Evolutionary conservation across 2,329 filamentous ascomycete genomes (phyloP), one percentile per base, ranked within the genome.

Genomic region (Fusarium secorum): DNA sequence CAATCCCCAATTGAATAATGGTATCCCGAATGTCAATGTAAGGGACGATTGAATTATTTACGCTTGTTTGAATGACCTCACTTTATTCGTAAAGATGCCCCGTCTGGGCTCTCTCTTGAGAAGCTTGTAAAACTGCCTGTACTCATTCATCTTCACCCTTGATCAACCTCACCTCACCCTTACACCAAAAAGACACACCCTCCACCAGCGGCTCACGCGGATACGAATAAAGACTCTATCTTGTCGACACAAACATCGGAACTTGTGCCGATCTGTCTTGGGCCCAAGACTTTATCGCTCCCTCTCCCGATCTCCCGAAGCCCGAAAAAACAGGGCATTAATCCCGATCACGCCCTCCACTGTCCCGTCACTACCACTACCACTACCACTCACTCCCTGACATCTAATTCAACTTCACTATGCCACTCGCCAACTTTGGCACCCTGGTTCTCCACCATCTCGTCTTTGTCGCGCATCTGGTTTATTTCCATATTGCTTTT

Each of bases 351-450:
- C 48, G 58, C 48, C 53, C 36, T 35, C 30, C 48, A 51, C 48
- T 26, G 35, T 24, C 45, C 45, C 28, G 45, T 48, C 45, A 33
- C 15, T 32, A 30, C 26, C 44, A 46, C 42, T 45, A n/a, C 36
- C 26, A 30, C 18, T 26, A 24, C 22, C 41, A 44, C 44, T 22
- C 30, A 28, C 42, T 45, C 18, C 46, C 46, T 35, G 20, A 35
- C 22, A 46, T 42, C 42, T 24, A 45, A 45, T 45, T 20, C 42
- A 22, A 22, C 17, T 41, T 35, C 22, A 54, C 52, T 26, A 88
- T 88, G 86, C 83, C 86, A 75, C 79, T 88, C 64, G 80, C 81
- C 74, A 84, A 87, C 78, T 76, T 88, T 30, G 85, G 85, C 52
- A 83, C 85, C n/a, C 79, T 86, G 36, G 76, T 87, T 68, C 79